Base-by-base conservation (phyloP, 768 basidiomycete species). In the Pholiota molesta region DNA sequence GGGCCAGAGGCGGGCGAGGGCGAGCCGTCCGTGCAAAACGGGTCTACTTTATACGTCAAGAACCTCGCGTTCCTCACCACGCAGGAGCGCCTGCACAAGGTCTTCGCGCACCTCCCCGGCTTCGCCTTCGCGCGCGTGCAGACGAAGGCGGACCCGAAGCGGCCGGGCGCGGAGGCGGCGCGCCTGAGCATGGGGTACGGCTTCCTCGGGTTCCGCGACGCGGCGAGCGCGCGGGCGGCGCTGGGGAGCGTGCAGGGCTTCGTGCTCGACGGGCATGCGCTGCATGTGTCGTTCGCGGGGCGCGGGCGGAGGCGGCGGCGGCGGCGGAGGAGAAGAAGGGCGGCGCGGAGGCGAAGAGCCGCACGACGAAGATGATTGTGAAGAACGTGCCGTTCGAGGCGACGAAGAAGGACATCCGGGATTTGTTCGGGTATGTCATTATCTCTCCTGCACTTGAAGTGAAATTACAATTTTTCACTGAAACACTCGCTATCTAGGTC, bases 361-460 rank as follows among this genome's bases (percentile, higher is more conserved):
- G 83, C 61, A 90, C 91, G 64, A 92, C 95, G 65, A 99, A 98
- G 86, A 89, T 99, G 83, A 87, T 99, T 55, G 94, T 99, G 66
- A 99, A 98, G 86, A 99, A 99, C 69, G 84, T 98, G 57, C 95
- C 97, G 42, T 99, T 99, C 78, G 97, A 99, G 75, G 94, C 91
- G 49, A 90, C 90, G 45, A 94, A 91, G 80, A 95, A 92, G 77
- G 97, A 99, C 67, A 83, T 99, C 26, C 81, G 91, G 58, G 91
- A 92, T 63, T 74, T 99, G 37, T 97, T 99, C 74, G 84, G 90
- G 94, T 96, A 65, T 59, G 90, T 82, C 21, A 4, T 26, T 19
- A n/a, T 35, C 9, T 44, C 26, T 55, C 33, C 37, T 10, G 19
- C 53, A 53, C 13, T 47, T n/a, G 21, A 21, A 31, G 9, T 26